Evolutionary conservation across 306 rosid genomes (phyloP), one percentile per base, ranked within the genome.

Genomic region (Prinsepia uniflora): DNA sequence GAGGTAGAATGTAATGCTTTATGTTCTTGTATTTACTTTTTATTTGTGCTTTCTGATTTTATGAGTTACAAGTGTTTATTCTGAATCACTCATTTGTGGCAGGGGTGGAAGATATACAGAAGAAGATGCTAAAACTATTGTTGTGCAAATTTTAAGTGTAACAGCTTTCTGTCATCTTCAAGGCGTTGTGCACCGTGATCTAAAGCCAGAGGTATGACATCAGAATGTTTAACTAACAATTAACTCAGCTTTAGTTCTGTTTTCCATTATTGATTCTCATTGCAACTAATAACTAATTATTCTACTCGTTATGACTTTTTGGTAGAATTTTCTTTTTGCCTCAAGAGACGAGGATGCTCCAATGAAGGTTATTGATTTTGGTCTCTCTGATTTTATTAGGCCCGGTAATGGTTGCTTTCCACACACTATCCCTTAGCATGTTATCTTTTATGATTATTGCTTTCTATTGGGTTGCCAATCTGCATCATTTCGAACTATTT

Each of bases 51-150:
- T 66, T 72, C 67, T 57, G 70, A 62, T 71, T 73, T 53, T 63
- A 67, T 63, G 71, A 72, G 62, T 81, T 45, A 72, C 36, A 40
- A 79, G 70, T 70, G 60, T 70, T 47, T 70, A 63, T 75, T 72
- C 54, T 45, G n/a, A 57, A 44, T 70, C 49, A 41, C 80, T 61
- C 40, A n/a, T 77, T 61, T 70, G 52, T 53, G 78, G 77, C 81
- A 94, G 98, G 84, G 98, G 97, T 77, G 98, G 98, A 84, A 90
- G 94, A 86, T 94, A 90, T 78, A 58, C 86, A 4, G 98, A 94
- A 86, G 88, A 87, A 58, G 98, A 90, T 14, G 96, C 98, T 47
- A 94, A 94, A 86, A 81, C 79, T 70, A 94, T 90, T 83, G 72
- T 94, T 80, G 81, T 86, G 75, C 98, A 94, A 84, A 94, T 94